Evolutionary conservation across 176 grass and related monocot genomes (phyloP), one percentile per base, ranked within the genome.

Genomic region (Calamus simplicifolius): DNA sequence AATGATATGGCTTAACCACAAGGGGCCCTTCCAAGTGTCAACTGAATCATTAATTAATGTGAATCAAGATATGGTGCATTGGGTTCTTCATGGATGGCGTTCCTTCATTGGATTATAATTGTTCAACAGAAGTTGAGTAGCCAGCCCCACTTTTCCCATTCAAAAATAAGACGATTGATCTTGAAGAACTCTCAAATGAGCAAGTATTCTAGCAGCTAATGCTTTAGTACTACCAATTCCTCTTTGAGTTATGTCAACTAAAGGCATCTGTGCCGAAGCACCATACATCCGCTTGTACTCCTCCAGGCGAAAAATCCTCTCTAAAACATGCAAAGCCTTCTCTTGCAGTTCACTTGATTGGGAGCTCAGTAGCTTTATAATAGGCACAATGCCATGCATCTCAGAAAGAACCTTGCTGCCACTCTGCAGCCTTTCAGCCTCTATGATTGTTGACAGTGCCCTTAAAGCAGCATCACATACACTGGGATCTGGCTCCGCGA

Each of bases 191-290:
- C 28, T 14, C 56, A 58, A 58, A 58, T 58, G 56, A 58, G 56
- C 19, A 58, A 58, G 56, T 58, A 58, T 58, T 58, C 56, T 58
- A 58, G 56, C 56, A 4, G 56, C 19, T 23, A 58, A 58, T 27
- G 56, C 56, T 27, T 16, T 21, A 29, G 16, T 26, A 29, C 25
- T 21, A 58, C 56, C 56, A 27, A 1, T 58, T 21, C 55, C 8
- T 26, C 23, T 58, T 58, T 58, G 56, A 58, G 56, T 58, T 58
- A 27, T 58, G 23, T 58, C 56, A 29, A 58, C 56, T 26, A 58
- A 58, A 17, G 56, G 25, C 56, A 58, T 58, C 56, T 58, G 56
- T 27, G 25, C 19, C 12, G 12, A 58, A 58, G 25, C 25, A 29
- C 56, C 56, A 58, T 58, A 29, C 4, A 28, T 58, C 23, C 14